Evolutionary conservation across 1,139 yeast genomes (phyloP), one percentile per base, ranked within the genome.

Genomic region (Debaryomycetaceae sp.): DNA sequence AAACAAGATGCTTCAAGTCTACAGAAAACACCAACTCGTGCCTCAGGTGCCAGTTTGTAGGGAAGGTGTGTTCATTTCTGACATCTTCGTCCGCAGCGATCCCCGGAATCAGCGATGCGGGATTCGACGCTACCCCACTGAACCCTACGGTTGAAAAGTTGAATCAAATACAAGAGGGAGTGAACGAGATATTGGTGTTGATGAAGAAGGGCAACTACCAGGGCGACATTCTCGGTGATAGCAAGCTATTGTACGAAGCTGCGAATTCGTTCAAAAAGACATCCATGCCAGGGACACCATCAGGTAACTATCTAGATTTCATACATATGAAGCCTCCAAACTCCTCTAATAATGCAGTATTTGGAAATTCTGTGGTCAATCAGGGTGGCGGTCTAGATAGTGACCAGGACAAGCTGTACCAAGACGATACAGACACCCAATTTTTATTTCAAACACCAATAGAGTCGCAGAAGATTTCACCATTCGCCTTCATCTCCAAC

Each of bases 1-100:
- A 82, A 58, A 80, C 87, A 1, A 58, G 85, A 41, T 82, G 88
- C 50, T 72, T 81, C 47, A 65, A 79, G 35, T 67, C 79, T 1
- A 60, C 68, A 15, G 71, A 67, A 7, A 61, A 62, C 36, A 63
- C 75, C 2, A 52, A 63, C 13, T 65, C 78, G 4, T 82, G 88
- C 56, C 58, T 81, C 31, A 56, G 87, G 28, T 82, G 88, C 48
- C 54, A 67, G 3, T 77, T 80, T 16, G 53, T 81, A 38, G 72
- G 67, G 17, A 58, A 67, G 31, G 55, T 57, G 9, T 82, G 88
- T 51, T 79, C 85, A 6, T 75, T 82, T 43, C 70, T 66, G 44
- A 49, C 49, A 38, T 34, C 17, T 24, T 45, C 26, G 41, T 22
- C 38, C n/a, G 55, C 50, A 30, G 55, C 51, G 28, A 39, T 35